phyloP scores from a whole-genome alignment of 371 early-diverging fungal species.

The Mucor plumbeus region DNA sequence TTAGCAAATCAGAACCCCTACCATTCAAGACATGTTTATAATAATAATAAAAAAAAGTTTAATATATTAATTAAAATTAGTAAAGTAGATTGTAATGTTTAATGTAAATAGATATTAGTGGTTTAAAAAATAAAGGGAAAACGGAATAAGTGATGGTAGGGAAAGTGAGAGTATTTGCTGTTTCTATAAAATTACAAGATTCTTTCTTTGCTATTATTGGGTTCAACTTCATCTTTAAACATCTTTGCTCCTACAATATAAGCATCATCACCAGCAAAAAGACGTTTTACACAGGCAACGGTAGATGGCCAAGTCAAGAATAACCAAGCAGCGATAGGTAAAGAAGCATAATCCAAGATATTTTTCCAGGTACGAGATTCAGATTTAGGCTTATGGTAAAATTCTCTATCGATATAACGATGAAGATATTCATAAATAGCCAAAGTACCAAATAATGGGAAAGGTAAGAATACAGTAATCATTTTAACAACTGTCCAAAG shows the following conservation, averaged over 20 bases:
- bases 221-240: conserved; percentile 30
- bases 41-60: background rate
- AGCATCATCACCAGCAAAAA: conserved; percentile 46
- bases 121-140: background rate
- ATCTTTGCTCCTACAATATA: conserved; percentile 60
- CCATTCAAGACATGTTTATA: conserved; percentile 4
- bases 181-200: background rate
- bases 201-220: conserved; percentile 10
- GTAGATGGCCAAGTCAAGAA: conserved; percentile 62
- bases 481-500: conserved; percentile 57
- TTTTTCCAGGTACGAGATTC: conserved; percentile 57
- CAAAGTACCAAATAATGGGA: conserved; percentile 55
- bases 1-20: background rate
- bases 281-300: conserved; percentile 57
- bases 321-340: conserved; percentile 60
- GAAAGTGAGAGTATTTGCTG: background rate
- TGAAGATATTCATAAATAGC: conserved; percentile 59
- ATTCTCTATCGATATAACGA: conserved; percentile 51
- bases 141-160: background rate
- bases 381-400: conserved; percentile 46
- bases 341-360: conserved; percentile 49
- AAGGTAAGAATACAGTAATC: conserved; percentile 55
- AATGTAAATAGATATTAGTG: conserved; percentile 1
- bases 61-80: background rate
- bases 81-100: background rate